Conservation (phyloP, 352 stramenopile genomes). For the Pythium scleroteichum region DNA sequence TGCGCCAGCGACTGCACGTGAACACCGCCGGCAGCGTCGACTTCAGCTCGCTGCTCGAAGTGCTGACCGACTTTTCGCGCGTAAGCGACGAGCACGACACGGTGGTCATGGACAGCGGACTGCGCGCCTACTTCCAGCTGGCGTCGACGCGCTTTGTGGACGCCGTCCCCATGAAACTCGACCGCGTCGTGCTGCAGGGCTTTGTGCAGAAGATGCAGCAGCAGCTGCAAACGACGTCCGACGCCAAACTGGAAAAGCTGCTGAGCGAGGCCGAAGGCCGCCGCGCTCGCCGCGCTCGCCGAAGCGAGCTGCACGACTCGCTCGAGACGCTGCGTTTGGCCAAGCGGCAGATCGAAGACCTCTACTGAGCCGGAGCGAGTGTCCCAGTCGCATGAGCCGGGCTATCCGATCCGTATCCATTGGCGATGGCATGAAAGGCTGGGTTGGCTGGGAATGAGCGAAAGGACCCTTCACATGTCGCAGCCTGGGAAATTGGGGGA, state of each 20-base stretch:
- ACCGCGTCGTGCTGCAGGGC: conserved; percentile 21
- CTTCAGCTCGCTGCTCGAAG: conserved; percentile 18
- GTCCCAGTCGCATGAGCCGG: too few species aligned
- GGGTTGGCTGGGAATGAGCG: too few species aligned
- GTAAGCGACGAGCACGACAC: conserved; percentile 28
- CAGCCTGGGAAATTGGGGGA: too few species aligned
- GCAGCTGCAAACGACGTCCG: conserved; percentile 35
- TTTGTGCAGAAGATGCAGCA: conserved; percentile 38
- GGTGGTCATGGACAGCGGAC: conserved; percentile 21
- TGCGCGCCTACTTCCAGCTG: conserved; percentile 21
- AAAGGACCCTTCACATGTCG: too few species aligned
- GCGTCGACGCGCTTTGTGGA: conserved; percentile 25
- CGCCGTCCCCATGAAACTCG: conserved; percentile 23
- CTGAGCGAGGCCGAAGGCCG: conserved; percentile 39
- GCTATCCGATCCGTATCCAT: too few species aligned
- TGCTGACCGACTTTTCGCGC: conserved; percentile 19
- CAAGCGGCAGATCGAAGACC: conserved; percentile 39
- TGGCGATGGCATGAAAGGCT: too few species aligned
- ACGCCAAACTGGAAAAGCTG: conserved; percentile 36
- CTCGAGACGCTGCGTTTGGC: conserved; percentile 32
- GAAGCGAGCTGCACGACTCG: conserved; percentile 30
- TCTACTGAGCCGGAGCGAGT: conserved; percentile 21
- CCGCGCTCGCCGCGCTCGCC: conserved; percentile 23
- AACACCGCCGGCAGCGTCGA: conserved; percentile 9
- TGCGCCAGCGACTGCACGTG: conserved; percentile 7